Conservation (phyloP, 805 yeast species). For the Candida loeiensis region DNA sequence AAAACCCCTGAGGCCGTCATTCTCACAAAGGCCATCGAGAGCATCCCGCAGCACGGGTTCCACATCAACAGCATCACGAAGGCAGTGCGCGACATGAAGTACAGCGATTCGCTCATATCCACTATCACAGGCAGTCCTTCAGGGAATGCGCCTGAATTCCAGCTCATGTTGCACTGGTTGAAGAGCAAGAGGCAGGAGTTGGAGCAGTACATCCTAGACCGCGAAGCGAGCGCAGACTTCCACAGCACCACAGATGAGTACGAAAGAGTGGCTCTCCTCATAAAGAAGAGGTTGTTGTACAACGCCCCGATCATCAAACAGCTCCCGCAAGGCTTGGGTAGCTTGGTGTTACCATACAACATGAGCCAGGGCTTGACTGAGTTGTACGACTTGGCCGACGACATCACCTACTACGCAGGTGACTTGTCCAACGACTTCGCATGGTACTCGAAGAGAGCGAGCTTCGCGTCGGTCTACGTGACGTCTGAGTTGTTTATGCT, state of each 20-base stretch:
- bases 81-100: constrained; percentile 47
- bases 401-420: constrained; percentile 74
- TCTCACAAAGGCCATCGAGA: constrained; percentile 32
- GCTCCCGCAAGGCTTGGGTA: constrained; percentile 52
- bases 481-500: constrained; percentile 78
- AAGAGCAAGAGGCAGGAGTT: constrained; percentile 42
- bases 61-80: constrained; percentile 42
- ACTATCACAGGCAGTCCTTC: constrained; percentile 32
- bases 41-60: constrained; percentile 55
- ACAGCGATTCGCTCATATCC: constrained; percentile 49
- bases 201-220: constrained; percentile 21
- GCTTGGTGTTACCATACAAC: constrained; percentile 64
- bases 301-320: constrained; percentile 47
- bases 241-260: constrained; percentile 30
- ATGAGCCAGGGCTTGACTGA: constrained; percentile 56
- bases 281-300: constrained; percentile 48
- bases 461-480: constrained; percentile 67
- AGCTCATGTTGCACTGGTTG: constrained; percentile 51
- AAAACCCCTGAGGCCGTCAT: constrained; percentile 40
- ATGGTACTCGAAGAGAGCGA: constrained; percentile 88
- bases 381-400: constrained; percentile 75
- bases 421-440: constrained; percentile 77
- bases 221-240: constrained; percentile 22
- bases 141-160: constrained; percentile 52
- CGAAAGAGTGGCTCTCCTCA: constrained; percentile 42